These are phyloP conservation scores for Dryas integrifolia DNA, from an alignment of 331 rosid species.

Conservation along the genomic window DNA sequence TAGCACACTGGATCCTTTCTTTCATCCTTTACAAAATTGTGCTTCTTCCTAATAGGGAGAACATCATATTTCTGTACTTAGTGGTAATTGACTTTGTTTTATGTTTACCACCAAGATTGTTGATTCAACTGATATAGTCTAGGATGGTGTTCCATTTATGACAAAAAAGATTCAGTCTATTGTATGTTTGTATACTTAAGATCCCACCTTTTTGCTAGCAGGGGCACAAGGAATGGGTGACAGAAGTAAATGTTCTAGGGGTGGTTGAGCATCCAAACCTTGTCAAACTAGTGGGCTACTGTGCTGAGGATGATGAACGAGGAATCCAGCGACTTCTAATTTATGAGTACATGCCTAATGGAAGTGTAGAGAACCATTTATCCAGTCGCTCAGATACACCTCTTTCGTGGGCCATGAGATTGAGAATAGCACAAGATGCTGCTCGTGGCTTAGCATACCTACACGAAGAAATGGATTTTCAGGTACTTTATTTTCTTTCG, in stretches of 20 bases:
- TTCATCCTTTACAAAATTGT: background rate
- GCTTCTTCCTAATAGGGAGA: background rate
- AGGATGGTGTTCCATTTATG: background rate
- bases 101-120: background rate
- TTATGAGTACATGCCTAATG: conserved; percentile 89
- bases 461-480: conserved; percentile 90
- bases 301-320: conserved; percentile 97
- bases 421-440: conserved; percentile 85
- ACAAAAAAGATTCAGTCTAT: background rate
- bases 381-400: conserved; percentile 56
- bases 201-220: conserved; percentile 29
- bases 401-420: conserved; percentile 77
- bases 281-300: conserved; percentile 90
- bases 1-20: background rate
- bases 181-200: background rate
- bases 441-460: conserved; percentile 90
- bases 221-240: conserved; percentile 99
- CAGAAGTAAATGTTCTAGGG: conserved; percentile 96
- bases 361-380: conserved; percentile 82
- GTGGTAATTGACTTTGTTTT: background rate
- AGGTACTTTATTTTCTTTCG: conserved; percentile 47
- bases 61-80: background rate
- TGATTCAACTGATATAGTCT: background rate
- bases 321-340: conserved; percentile 93
- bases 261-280: conserved; percentile 95